Percentiles rank a stretch among this genome's conserved stretches.
These are phyloP conservation scores for Echria macrotheca DNA, from an alignment of 495 filamentous ascomycete genomes.

Conservation along the genomic window DNA sequence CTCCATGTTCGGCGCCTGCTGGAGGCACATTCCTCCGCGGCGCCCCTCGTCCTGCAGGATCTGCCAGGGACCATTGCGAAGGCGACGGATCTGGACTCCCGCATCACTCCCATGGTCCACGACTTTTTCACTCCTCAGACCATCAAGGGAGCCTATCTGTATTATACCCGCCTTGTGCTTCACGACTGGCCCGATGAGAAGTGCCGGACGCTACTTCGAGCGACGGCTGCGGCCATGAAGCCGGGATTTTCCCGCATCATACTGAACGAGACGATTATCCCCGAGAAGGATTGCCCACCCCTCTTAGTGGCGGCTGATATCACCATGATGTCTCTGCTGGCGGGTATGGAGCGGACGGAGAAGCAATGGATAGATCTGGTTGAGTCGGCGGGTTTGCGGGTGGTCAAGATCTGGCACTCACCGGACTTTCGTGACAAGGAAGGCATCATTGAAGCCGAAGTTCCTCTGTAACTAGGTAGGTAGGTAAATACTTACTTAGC, in stretches of 20 bases:
- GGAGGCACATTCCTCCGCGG: slow-evolving; percentile 24
- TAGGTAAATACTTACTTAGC: too few relatives aligned
- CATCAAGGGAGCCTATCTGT: not conserved
- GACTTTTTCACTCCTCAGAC: slow-evolving; percentile 36
- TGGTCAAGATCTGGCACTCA: slow-evolving; percentile 36
- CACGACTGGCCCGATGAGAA: slow-evolving; percentile 46
- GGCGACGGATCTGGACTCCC: slow-evolving; percentile 13
- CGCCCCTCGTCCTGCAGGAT: slow-evolving; percentile 43
- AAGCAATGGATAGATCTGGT: slow-evolving; percentile 27
- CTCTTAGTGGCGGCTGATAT: slow-evolving; percentile 31
- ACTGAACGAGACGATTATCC: slow-evolving; percentile 20
- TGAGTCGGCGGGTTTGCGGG: slow-evolving; percentile 33
- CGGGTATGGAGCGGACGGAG: slow-evolving; percentile 28
- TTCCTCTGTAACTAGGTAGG: not conserved
- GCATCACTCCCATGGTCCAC: slow-evolving; percentile 28
- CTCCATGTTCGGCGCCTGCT: slow-evolving; percentile 38
- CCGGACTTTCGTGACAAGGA: slow-evolving; percentile 29
- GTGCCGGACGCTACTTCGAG: slow-evolving; percentile 33
- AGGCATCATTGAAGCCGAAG: slow-evolving; percentile 41
- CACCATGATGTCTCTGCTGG: slow-evolving; percentile 29
- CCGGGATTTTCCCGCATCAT: slow-evolving; percentile 52
- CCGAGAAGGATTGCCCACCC: slow-evolving; percentile 23
- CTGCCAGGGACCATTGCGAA: slow-evolving; percentile 34
- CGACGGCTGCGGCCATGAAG: slow-evolving; percentile 38
- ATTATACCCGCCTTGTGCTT: slow-evolving; percentile 23